phyloP scores from a whole-genome alignment of 169 alveolate genomes.

The Plasmodium falciparum region DNA sequence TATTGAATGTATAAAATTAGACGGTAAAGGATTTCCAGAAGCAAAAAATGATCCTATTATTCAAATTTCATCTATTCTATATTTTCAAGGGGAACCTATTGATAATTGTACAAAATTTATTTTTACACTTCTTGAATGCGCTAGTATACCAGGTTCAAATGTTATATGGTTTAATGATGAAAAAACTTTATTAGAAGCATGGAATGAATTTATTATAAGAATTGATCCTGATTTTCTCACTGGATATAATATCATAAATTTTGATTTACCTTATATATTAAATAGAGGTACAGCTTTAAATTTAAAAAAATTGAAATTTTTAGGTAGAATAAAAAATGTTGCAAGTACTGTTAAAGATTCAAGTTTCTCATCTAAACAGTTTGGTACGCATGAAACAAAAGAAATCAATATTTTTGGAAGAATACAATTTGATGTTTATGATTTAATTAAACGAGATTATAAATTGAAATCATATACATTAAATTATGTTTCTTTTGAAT shows the following conservation, averaged over 20 bases:
- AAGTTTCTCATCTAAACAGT: conserved; percentile 89
- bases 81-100: conserved; percentile 82
- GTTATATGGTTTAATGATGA: conserved; percentile 86
- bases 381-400: conserved; percentile 95
- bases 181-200: conserved; percentile 90
- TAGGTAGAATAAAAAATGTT: conserved; percentile 88
- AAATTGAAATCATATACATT: conserved; percentile 97
- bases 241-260: conserved; percentile 98
- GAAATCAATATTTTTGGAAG: conserved; percentile 97
- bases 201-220: conserved; percentile 88
- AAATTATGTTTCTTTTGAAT: conserved; percentile 97
- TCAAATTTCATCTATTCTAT: conserved; percentile 94
- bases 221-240: conserved; percentile 97
- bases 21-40: conserved; percentile 96
- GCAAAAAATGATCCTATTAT: conserved; percentile 97
- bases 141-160: conserved; percentile 90
- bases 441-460: conserved; percentile 96
- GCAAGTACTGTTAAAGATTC: conserved; percentile 90
- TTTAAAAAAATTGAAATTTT: conserved; percentile 85
- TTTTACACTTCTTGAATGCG: conserved; percentile 89
- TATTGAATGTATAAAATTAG: conserved; percentile 92
- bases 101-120: conserved; percentile 81
- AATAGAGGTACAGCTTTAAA: conserved; percentile 94
- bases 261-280: conserved; percentile 97
- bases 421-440: conserved; percentile 96